These are phyloP conservation scores for Pseudonitzschia multiseries DNA, from an alignment of 108 stramenopile species.

Conservation along the genomic window DNA sequence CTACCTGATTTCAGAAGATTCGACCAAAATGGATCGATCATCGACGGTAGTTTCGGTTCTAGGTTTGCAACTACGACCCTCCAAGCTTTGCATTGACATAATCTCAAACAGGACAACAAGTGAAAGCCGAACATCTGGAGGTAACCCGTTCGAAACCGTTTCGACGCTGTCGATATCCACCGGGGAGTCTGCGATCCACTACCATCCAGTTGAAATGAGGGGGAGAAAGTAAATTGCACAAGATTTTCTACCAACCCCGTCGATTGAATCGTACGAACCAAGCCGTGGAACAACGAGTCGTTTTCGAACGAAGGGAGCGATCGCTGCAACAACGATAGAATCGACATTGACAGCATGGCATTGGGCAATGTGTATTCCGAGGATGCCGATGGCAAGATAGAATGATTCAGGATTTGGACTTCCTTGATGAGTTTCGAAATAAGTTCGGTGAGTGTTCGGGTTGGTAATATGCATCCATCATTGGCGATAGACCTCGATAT, in stretches of 20 bases:
- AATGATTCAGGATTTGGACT: constrained; percentile 8
- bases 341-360: constrained; percentile 20
- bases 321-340: constrained; percentile 28
- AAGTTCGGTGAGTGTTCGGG: background rate
- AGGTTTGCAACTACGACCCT: background rate
- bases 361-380: constrained; percentile 19
- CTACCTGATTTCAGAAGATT: background rate
- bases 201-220: background rate
- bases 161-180: constrained; percentile 22
- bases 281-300: background rate
- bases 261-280: constrained; percentile 20
- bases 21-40: constrained; percentile 6
- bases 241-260: constrained; percentile 31
- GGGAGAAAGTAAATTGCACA: constrained; percentile 11
- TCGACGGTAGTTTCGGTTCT: background rate
- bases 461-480: background rate
- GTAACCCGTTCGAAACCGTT: constrained; percentile 1
- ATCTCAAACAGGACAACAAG: constrained; percentile 15
- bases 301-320: background rate
- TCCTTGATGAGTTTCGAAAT: constrained; percentile 15
- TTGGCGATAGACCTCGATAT: background rate
- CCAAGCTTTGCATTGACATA: constrained; percentile 15
- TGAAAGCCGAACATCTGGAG: constrained; percentile 16
- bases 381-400: constrained; percentile 2
- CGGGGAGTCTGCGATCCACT: background rate